Evolutionary conservation across 2,329 filamentous ascomycete species (phyloP).

Genomic region (Fusarium concolor): DNA sequence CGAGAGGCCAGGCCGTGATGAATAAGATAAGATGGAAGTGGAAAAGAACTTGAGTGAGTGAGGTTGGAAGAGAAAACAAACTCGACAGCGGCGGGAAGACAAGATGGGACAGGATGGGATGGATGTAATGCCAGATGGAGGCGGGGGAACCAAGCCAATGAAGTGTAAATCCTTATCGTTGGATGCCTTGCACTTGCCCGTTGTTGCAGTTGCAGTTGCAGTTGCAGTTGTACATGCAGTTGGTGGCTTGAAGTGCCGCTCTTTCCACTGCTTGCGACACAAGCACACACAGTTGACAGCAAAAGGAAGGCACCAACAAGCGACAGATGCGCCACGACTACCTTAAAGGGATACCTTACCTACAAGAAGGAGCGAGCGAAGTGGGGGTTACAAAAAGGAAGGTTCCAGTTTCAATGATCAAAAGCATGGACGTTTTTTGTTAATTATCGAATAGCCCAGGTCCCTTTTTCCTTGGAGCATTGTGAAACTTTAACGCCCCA

Average conservation of each 20-base stretch:
- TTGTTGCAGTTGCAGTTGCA: conserved; percentile 7
- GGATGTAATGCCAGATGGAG: conserved; percentile 15
- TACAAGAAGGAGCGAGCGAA: conserved; percentile 2
- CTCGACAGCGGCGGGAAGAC: not conserved
- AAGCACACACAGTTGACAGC: conserved; percentile 2
- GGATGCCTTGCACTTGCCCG: conserved; percentile 3
- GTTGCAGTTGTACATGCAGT: not conserved
- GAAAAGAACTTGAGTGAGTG: conserved; percentile 2
- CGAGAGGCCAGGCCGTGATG: conserved; percentile 8
- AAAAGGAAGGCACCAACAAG: conserved; percentile 12
- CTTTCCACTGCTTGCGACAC: conserved; percentile 30
- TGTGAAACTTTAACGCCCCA: conserved; percentile 37
- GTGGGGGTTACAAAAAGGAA: conserved; percentile 30
- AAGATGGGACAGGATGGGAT: too few relatives aligned
- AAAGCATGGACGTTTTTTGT: conserved; percentile 24
- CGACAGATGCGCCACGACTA: conserved; percentile 8
- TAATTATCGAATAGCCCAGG: not conserved
- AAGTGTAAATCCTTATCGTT: conserved; percentile 37
- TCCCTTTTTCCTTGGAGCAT: conserved; percentile 24
- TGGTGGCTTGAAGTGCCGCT: conserved; percentile 14
- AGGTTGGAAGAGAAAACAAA: conserved; percentile 18
- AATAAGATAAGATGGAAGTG: conserved; percentile 1
- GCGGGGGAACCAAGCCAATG: conserved; percentile 30
- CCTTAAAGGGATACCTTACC: conserved; percentile 5
- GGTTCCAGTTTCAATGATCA: conserved; percentile 29